Evolutionary conservation across 148 eudicot genomes (phyloP), one percentile per base, ranked within the genome.

Genomic region (Suaeda aralocaspica): DNA sequence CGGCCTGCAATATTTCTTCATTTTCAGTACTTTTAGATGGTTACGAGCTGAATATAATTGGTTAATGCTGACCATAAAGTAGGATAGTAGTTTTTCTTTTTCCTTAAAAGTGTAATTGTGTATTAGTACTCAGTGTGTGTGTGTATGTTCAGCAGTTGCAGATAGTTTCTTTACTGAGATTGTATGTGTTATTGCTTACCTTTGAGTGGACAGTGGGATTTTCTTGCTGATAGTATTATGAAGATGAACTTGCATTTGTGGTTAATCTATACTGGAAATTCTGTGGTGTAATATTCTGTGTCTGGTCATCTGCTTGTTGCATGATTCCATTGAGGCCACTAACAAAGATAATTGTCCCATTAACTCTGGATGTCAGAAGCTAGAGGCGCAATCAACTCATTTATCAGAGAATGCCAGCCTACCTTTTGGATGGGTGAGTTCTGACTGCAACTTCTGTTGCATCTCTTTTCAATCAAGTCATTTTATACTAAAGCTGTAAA

Each of bases 361-460:
- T 51, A 21, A 70, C 60, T 73, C 73, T 77, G 62, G 28, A 33
- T 78, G 70, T 67, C 86, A 89, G 96, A 85, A 84, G 71, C 77
- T 65, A 63, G 82, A 78, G 63, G 46, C 78, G 63, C 82, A 70
- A 74, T 68, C 85, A 71, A 70, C 70, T 75, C 84, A 81, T 59
- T 64, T 67, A 33, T 59, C 74, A 25, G 80, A 66, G 22, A 67
- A 59, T 62, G 76, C 74, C 67, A 84, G 58, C 71, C 79, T 93
- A 52, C 89, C 92, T 33, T 75, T 79, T 42, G 96, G 95, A 83
- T 93, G 98, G 98, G 98, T 93, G 66, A 84, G 89, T 81, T 59
- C 41, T 46, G 75, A 34, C 68, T 69, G 52, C 65, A 69, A 41
- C 51, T 31, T 56, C 62, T 64, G 56, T 28, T 63, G 41, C 45